Percentiles rank a stretch among this genome's conserved stretches.
These are phyloP conservation scores for Oemleria cerasiformis DNA, from an alignment of 306 rosid genomes.

Conservation along the genomic window DNA sequence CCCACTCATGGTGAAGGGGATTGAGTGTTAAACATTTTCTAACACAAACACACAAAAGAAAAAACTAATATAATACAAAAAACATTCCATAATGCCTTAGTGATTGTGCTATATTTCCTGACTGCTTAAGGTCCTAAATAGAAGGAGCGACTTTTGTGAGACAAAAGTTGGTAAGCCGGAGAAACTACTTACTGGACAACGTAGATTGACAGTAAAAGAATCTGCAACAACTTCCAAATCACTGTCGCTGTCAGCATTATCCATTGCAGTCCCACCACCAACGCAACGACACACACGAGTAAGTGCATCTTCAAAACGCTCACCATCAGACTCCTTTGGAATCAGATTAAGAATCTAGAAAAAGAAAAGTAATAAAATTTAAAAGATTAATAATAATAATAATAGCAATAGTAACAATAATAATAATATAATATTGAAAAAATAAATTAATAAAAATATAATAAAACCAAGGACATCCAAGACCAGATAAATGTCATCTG, in stretches of 20 bases:
- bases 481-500: not conserved
- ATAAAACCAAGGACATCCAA: conserved; percentile 5
- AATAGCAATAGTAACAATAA: no score
- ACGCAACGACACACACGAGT: conserved; percentile 80
- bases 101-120: not conserved
- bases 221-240: conserved; percentile 97
- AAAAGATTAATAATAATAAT: not conserved
- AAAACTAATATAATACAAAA: not conserved
- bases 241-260: conserved; percentile 87
- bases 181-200: conserved; percentile 80
- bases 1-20: no score
- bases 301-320: conserved; percentile 80
- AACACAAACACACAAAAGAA: not conserved
- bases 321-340: conserved; percentile 89
- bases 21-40: not conserved
- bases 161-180: not conserved
- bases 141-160: not conserved
- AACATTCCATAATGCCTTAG: not conserved
- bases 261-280: conserved; percentile 76
- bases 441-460: not conserved
- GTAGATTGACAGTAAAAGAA: conserved; percentile 73
- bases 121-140: not conserved
- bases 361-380: conserved; percentile 4
- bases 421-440: no score
- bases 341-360: conserved; percentile 62